A percentile compares a stretch with the other conserved stretches of the same genome.
phyloP scores from a whole-genome alignment of 2,329 filamentous ascomycete genomes.

The Arthrocladium fulminans region DNA sequence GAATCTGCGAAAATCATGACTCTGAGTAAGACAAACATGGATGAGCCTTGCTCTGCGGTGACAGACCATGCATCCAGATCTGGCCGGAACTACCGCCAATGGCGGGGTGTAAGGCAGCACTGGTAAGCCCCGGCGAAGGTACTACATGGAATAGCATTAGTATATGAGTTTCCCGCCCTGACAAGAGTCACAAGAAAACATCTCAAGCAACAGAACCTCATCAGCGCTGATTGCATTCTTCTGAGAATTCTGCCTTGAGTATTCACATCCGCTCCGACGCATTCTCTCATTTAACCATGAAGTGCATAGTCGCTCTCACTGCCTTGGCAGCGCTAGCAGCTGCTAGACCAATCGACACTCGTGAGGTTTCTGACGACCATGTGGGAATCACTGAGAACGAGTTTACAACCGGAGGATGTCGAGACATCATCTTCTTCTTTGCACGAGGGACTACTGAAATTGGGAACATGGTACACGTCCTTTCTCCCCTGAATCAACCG shows the following conservation, averaged over 20 bases:
- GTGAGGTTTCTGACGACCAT: background rate
- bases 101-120: too few relatives aligned
- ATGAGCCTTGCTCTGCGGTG: too few relatives aligned
- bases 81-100: too few relatives aligned
- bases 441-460: slow-evolving; percentile 42
- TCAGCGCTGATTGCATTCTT: too few relatives aligned
- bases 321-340: background rate
- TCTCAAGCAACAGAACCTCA: background rate
- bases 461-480: slow-evolving; percentile 44
- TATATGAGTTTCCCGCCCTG: background rate
- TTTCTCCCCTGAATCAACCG: background rate
- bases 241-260: background rate
- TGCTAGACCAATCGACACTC: background rate
- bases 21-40: too few relatives aligned
- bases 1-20: too few relatives aligned
- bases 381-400: slow-evolving; percentile 27
- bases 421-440: slow-evolving; percentile 39
- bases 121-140: too few relatives aligned
- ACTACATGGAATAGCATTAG: too few relatives aligned
- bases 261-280: background rate
- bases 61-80: too few relatives aligned
- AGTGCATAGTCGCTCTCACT: background rate
- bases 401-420: slow-evolving; percentile 33
- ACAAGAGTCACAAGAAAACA: background rate
- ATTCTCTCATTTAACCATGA: background rate